Base-by-base conservation (phyloP, 192 early-diverging fungal genomes). In the Pecoramyces ruminantium region DNA sequence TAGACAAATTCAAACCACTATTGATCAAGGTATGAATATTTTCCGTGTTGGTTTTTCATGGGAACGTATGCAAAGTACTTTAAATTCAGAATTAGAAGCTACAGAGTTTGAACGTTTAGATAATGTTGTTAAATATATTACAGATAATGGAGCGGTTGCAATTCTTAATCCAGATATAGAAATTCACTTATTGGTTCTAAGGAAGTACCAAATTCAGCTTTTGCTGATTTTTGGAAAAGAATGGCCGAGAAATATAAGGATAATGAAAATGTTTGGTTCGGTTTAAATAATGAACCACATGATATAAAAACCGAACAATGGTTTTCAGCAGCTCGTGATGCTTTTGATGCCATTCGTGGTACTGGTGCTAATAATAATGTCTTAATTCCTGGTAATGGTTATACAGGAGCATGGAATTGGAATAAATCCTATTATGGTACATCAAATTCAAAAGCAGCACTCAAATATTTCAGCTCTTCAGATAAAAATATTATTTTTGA, bases 401-500 rank as follows among this genome's bases (percentile, higher is more conserved):
- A 78, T 34, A 84, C 83, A n/a, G 84, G 84, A 39, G 83, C 83
- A 25, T 80, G 81, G 82, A 2, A 2, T 78, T 84, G 84, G 84
- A 29, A 27, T 13, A 29, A 78, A 11, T 29, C 4, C 8, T 38
- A 27, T 81, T 85, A 84, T 84, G 84, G 83, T 4, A 4, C 2
- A 51, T 2, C 42, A 21, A 51, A 51, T 51, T 17, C 42, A 3
- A 25, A 51, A 25, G 84, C 18, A 3, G 82, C 83, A 38, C n/a
- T 42, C 4, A 2, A 67, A 25, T 28, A 40, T 28, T 83, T 85
- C 77, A 39, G 25, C 29, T 78, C 85, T 79, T 29, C 84, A 1
- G 82, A 38, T 82, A 86, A 83, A 81, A 84, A 86, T 79, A 29
- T 83, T 38, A 78, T 83, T 16, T 85, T 17, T 40, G 84, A 85